Conservation (phyloP, 768 basidiomycete species). For the Suillus alpinus region DNA sequence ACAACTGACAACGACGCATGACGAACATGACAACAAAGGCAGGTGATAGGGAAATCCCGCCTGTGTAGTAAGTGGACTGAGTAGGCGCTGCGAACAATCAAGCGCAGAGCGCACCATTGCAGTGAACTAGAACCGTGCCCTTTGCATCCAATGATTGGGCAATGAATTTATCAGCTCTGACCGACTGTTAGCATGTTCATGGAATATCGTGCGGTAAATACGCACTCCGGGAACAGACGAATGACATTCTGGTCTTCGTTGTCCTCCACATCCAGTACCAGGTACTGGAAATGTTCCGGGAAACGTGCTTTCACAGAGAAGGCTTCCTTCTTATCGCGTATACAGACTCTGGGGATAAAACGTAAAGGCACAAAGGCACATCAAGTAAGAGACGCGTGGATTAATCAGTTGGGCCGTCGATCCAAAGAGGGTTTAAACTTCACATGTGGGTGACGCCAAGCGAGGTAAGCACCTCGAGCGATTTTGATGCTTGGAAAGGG, state of each 20-base stretch:
- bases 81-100: not conserved
- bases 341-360: conserved; percentile 64
- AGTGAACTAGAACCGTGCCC: conserved; percentile 84
- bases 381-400: conserved; percentile 14
- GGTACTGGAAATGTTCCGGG: conserved; percentile 71
- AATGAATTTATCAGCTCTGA: conserved; percentile 76
- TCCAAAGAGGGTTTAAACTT: conserved; percentile 6
- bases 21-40: conserved; percentile 93
- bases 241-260: conserved; percentile 95
- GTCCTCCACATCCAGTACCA: conserved; percentile 85
- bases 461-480: conserved; percentile 59
- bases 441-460: conserved; percentile 86
- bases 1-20: conserved; percentile 78
- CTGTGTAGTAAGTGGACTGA: conserved; percentile 33
- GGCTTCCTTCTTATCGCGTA: conserved; percentile 85
- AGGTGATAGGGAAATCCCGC: conserved; percentile 85
- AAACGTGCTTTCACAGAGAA: conserved; percentile 88
- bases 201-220: conserved; percentile 7
- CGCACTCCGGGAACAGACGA: conserved; percentile 80
- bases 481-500: conserved; percentile 87
- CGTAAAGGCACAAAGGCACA: not conserved
- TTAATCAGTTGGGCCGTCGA: conserved; percentile 4
- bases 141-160: conserved; percentile 53
- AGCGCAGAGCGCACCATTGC: conserved; percentile 60
- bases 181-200: conserved; percentile 1